Conservation (phyloP, 805 yeast genomes). For the Saccharomycopsis sp. region DNA sequence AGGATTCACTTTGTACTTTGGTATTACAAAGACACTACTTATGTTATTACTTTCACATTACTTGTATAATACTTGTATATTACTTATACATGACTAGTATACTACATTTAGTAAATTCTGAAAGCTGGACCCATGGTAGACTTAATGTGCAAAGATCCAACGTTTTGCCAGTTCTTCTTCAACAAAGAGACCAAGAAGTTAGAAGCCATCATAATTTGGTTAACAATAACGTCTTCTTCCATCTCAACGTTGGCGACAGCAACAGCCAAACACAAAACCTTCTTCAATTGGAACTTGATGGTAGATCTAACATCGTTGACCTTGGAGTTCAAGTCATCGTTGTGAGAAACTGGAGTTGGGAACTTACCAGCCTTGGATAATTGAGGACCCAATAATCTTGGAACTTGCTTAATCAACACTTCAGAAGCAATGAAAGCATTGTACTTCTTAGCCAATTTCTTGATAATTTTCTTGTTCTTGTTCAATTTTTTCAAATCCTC, state of each 20-base stretch:
- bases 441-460: conserved; percentile 99
- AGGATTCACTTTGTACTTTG: no score
- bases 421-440: conserved; percentile 99
- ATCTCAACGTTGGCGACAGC: conserved; percentile 99
- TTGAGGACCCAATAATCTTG: conserved; percentile 99
- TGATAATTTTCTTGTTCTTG: conserved; percentile 99
- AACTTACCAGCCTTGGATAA: conserved; percentile 99
- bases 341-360: conserved; percentile 99
- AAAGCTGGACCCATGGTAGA: conserved; percentile 99
- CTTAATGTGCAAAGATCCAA: conserved; percentile 98
- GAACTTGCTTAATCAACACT: conserved; percentile 98
- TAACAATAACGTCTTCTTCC: conserved; percentile 93
- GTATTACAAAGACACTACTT: no score
- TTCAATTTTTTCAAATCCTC: conserved; percentile 99
- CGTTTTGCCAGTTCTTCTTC: conserved; percentile 99
- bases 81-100: no score
- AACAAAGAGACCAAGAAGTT: conserved; percentile 98
- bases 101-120: conserved; percentile 92
- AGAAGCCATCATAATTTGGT: conserved; percentile 97
- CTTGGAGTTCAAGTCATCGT: conserved; percentile 94
- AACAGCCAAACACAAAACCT: conserved; percentile 98
- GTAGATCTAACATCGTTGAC: conserved; percentile 97
- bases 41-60: conserved; percentile 1
- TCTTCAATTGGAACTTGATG: conserved; percentile 99
- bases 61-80: no score